Percentiles rank a stretch among this genome's conserved stretches.
Conservation (phyloP, 1,139 yeast species). For the Yamadazyma membranifaciens region DNA sequence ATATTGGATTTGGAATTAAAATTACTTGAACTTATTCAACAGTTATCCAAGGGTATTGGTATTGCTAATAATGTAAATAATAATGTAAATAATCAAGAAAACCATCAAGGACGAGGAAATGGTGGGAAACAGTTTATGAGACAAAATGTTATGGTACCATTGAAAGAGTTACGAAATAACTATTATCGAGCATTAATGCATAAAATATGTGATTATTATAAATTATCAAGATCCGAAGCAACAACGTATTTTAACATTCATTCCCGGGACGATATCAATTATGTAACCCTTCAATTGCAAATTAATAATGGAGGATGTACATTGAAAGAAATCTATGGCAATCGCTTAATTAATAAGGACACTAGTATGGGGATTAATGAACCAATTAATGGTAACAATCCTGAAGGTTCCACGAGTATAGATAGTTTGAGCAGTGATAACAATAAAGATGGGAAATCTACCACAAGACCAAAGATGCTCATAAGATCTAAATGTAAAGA, state of each 20-base stretch:
- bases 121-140: neutral
- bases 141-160: slow-evolving; percentile 1
- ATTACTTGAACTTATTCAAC: slow-evolving; percentile 22
- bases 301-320: neutral
- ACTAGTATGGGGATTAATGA: neutral
- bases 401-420: too few relatives aligned
- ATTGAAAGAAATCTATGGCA: neutral
- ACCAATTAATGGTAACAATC: neutral
- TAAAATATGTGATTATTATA: slow-evolving; percentile 66
- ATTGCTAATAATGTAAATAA: neutral
- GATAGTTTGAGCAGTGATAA: neutral
- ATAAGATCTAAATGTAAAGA: neutral
- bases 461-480: neutral
- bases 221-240: slow-evolving; percentile 1
- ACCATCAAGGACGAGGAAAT: neutral
- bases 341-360: neutral
- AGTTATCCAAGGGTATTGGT: slow-evolving; percentile 24
- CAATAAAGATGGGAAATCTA: neutral
- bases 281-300: neutral
- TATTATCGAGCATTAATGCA: slow-evolving; percentile 66
- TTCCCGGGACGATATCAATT: neutral
- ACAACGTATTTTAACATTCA: slow-evolving; percentile 1
- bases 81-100: neutral
- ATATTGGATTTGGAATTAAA: slow-evolving; percentile 1
- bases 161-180: slow-evolving; percentile 37